Percentiles rank a stretch among this genome's conserved stretches.
phyloP scores from a whole-genome alignment of 176 grass and related monocot species.

The Pharus latifolius region DNA sequence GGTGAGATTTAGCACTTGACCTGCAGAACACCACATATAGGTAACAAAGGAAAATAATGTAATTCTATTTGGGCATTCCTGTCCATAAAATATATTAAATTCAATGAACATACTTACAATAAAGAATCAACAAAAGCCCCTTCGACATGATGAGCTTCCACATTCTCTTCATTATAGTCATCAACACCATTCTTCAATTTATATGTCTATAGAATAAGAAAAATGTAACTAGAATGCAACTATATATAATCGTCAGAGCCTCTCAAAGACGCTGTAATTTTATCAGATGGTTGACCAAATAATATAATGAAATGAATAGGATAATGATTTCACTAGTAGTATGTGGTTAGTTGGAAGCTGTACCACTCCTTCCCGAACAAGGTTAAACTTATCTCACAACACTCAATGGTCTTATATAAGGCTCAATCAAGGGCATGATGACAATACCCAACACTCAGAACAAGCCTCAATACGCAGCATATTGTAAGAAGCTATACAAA shows the following conservation, averaged over 20 bases:
- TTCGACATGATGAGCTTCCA: slow-evolving; percentile 86
- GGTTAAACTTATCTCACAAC: too few species aligned
- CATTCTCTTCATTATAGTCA: slow-evolving; percentile 58
- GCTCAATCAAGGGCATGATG: neutral
- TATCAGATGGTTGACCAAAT: neutral
- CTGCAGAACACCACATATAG: slow-evolving; percentile 33
- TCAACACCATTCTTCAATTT: slow-evolving; percentile 41
- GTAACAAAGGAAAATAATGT: neutral
- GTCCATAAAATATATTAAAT: slow-evolving; percentile 2
- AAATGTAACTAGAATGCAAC: slow-evolving; percentile 16
- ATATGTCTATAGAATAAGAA: slow-evolving; percentile 60
- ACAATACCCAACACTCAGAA: slow-evolving; percentile 1
- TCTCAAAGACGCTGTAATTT: neutral
- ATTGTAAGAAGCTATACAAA: neutral
- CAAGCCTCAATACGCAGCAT: neutral
- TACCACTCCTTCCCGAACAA: neutral
- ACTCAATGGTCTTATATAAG: too few species aligned
- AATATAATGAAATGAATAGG: neutral
- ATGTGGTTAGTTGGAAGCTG: neutral
- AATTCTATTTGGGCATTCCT: slow-evolving; percentile 3
- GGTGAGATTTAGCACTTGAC: slow-evolving; percentile 84
- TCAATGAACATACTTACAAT: slow-evolving; percentile 43
- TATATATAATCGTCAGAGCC: slow-evolving; percentile 15
- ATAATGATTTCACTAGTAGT: neutral
- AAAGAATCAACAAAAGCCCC: slow-evolving; percentile 85